These are phyloP conservation scores for Kalmanozyma brasiliensis DNA, from an alignment of 1,284 basidiomycete species.

Conservation along the genomic window DNA sequence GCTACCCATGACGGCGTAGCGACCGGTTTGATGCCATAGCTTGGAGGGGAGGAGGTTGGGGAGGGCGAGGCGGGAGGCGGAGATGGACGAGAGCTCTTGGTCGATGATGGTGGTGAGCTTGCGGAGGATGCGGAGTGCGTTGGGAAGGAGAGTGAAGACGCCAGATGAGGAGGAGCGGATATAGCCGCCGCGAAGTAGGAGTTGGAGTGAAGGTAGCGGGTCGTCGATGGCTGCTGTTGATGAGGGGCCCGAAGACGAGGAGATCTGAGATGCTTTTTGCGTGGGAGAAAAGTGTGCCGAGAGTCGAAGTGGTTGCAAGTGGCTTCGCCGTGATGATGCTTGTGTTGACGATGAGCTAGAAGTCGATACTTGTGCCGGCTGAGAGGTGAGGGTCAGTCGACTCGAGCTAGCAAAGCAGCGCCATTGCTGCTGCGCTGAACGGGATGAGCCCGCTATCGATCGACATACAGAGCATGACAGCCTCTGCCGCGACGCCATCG, in stretches of 20 bases:
- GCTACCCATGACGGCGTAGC: constrained; percentile 62
- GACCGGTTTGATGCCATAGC: constrained; percentile 63
- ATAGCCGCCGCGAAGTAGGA: constrained; percentile 64
- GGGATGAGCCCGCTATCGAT: neutral
- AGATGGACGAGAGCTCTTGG: constrained; percentile 61
- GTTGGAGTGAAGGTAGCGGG: constrained; percentile 36
- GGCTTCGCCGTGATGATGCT: neutral
- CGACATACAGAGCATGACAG: constrained; percentile 3
- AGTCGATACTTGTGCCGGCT: neutral
- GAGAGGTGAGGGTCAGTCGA: neutral
- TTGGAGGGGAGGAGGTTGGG: constrained; percentile 64
- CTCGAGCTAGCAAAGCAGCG: constrained; percentile 5
- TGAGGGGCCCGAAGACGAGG: constrained; percentile 14
- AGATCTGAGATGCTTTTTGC: constrained; percentile 18
- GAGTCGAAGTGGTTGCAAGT: constrained; percentile 19
- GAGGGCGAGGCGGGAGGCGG: constrained; percentile 64
- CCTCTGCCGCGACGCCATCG: constrained; percentile 10
- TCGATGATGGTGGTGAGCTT: constrained; percentile 66
- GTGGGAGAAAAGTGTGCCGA: constrained; percentile 37
- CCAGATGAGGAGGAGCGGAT: constrained; percentile 67
- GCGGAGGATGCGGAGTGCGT: constrained; percentile 61
- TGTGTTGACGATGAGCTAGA: neutral
- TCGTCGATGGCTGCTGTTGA: constrained; percentile 8
- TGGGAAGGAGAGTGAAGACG: constrained; percentile 66
- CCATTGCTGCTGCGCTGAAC: neutral